Evolutionary conservation across 306 rosid genomes (phyloP), one percentile per base, ranked within the genome.

Genomic region (Quercus aquifolioides): DNA sequence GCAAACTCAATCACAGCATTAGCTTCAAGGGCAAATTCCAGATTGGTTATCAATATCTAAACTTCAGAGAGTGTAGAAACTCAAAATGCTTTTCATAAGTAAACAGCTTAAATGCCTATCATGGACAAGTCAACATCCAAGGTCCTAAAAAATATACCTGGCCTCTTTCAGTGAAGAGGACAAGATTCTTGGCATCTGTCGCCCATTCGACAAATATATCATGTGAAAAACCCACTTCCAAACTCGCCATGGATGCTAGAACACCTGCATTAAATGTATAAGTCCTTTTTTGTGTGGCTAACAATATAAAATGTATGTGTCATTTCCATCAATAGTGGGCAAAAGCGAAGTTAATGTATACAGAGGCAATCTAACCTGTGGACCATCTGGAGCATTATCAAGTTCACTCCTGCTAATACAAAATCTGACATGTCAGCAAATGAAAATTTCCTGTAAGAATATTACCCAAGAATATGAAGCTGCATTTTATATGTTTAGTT

Each of bases 161-260:
- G 84, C 96, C 99, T 84, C 92, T 87, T 84, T 95, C 99, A 20
- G 99, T 91, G 79, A 91, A 95, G 78, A 95, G 94, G 76, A 95
- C 88, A 43, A 91, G 96, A 87, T 93, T 95, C 76, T 86, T 93
- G 5, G 76, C 55, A 79, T 93, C 99, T 38, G 83, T 85, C 18
- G 92, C 98, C 99, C 97, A 95, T 52, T 95, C 99, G 46, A 90
- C 92, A 80, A 93, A 95, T 83, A 95, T 90, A 87, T 95, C 99
- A 67, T 93, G 99, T 71, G 99, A 95, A 83, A 91, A 95, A 51
- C 99, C 99, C 7, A 97, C 97, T 87, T 95, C 99, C 89, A 95
- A 88, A 87, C 99, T 95, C 71, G 98, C 99, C 99, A 95, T 95
- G 63, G 99, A 95, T 71, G 97, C 91, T 81, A 95, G 80, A 82